Percentiles rank a stretch among this genome's conserved stretches.
These are phyloP conservation scores for Mycena galopus DNA, from an alignment of 768 basidiomycete genomes.

Conservation along the genomic window DNA sequence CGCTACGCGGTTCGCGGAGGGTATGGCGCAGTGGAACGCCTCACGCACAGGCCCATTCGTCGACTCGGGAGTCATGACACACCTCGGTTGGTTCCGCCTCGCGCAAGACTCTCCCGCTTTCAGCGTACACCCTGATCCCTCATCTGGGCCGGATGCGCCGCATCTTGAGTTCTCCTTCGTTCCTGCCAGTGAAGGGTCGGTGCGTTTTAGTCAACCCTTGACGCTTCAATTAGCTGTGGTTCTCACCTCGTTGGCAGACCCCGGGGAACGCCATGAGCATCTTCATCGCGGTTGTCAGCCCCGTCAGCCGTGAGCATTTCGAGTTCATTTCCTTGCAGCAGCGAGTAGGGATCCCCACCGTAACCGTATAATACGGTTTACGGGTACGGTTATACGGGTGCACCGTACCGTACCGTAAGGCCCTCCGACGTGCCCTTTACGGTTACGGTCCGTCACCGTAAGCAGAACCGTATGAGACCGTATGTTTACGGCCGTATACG, in stretches of 20 bases:
- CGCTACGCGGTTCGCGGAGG: not conserved
- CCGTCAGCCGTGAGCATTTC: conserved; percentile 10
- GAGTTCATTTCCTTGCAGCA: not conserved
- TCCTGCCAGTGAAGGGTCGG: conserved; percentile 6
- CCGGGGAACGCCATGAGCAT: conserved; percentile 4
- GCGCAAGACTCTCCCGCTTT: not conserved
- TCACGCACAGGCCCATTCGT: conserved; percentile 19
- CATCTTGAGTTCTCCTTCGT: conserved; percentile 10
- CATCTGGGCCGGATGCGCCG: not conserved
- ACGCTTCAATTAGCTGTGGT: conserved; percentile 4
- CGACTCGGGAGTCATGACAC: not conserved
- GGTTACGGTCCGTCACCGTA: no score
- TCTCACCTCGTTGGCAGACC: not conserved
- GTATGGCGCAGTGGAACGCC: conserved; percentile 3
- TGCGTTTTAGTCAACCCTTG: conserved; percentile 1
- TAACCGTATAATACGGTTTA: no score
- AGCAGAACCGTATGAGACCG: no score
- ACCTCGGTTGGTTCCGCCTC: not conserved
- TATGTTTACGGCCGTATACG: no score
- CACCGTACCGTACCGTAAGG: no score
- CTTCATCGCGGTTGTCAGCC: not conserved
- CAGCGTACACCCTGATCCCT: not conserved
- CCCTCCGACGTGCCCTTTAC: no score
- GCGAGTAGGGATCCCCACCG: no score
- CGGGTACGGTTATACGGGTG: no score